Base-by-base conservation (phyloP, 768 basidiomycete species). In the Trametes punicea region DNA sequence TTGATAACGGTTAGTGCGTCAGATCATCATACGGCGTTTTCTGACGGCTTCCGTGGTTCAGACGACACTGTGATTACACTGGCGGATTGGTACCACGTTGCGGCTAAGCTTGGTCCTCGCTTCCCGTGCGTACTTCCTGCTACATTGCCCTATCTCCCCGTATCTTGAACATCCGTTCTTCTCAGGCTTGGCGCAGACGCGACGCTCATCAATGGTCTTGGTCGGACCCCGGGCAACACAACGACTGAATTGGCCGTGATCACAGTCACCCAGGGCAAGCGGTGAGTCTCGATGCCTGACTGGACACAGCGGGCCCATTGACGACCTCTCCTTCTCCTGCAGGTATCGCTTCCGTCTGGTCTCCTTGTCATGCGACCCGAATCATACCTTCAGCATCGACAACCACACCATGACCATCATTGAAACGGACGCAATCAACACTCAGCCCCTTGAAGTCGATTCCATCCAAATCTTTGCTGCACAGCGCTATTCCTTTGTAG, bases 401-500 rank as follows among this genome's bases (percentile, higher is more conserved):
- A 67, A 70, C 6, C 80, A 81, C 55, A 55, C 23, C 27, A 63
- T 65, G 3, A 81, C 77, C 5, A 70, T 84, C 49, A 82, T 84
- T 30, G 82, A 84, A 59, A 77, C 68, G 2, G 82, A 84, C 42
- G 74, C 77, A 1, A 66, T 65, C 40, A 75, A 76, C 59, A 74
- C 73, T 0, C 44, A 64, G 18, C 78, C 82, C 0, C 65, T 77
- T 10, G 52, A 47, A 1, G 74, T 77, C 3, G 74, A 79, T 48
- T 61, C 67, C 10, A 72, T 81, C 45, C 64, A 73, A 6, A 77
- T 84, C 33, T 79, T 73, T 50, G 69, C 71, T 10, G 81, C 74
- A 2, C 82, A 83, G 64, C 75, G 81, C 15, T 83, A 83, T 62
- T 79, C 80, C 0, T 68, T 81, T 55, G 64, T 81, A 6, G 66